Conservation (phyloP, 306 rosid species). For the Adenanthera pavonina region DNA sequence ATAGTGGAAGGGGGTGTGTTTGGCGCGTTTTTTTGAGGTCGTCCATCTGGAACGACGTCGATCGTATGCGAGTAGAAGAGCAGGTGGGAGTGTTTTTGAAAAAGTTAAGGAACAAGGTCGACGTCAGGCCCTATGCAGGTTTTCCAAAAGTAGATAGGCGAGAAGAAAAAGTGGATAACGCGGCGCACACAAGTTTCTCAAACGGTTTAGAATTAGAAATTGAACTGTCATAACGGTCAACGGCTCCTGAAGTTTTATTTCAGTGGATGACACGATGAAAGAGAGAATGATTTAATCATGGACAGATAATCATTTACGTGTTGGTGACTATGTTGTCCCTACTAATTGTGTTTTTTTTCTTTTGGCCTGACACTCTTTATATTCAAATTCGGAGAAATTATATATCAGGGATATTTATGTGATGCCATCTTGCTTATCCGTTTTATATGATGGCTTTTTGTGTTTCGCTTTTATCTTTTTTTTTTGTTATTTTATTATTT, state of each 20-base stretch:
- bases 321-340: background rate
- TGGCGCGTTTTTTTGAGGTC: background rate
- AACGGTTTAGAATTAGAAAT: background rate
- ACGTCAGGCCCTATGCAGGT: background rate
- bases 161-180: background rate
- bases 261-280: background rate
- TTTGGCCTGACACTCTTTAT: too few relatives aligned
- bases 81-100: background rate
- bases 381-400: too few relatives aligned
- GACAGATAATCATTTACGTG: background rate
- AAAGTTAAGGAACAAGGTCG: background rate
- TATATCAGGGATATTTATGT: too few relatives aligned
- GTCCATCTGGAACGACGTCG: background rate
- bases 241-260: background rate
- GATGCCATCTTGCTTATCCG: too few relatives aligned
- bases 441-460: too few relatives aligned
- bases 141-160: background rate
- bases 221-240: background rate
- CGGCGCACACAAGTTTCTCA: background rate
- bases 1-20: background rate
- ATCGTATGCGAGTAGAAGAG: too few relatives aligned
- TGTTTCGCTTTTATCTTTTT: too few relatives aligned
- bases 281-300: background rate
- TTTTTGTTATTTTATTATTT: too few relatives aligned
- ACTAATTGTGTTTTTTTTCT: background rate